A percentile compares a stretch with the other conserved stretches of the same genome.
These are phyloP conservation scores for Colletotrichum sp. DNA, from an alignment of 2,329 filamentous ascomycete species.

Conservation along the genomic window DNA sequence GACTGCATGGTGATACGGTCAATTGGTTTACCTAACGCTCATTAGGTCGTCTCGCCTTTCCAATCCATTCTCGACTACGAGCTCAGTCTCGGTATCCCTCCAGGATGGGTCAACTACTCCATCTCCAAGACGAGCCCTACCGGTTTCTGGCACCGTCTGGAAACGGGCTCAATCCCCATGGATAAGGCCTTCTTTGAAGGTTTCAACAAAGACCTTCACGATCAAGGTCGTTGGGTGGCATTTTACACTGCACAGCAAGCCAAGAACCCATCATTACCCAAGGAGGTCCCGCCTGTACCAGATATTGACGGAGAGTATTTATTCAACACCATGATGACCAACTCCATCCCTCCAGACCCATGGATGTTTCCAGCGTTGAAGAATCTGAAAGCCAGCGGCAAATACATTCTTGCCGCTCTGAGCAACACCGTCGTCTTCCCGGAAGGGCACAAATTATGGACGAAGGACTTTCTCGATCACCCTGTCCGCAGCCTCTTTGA, in stretches of 20 bases:
- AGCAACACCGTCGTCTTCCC: conserved; percentile 93
- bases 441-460: conserved; percentile 70
- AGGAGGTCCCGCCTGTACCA: conserved; percentile 66
- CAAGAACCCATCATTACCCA: conserved; percentile 44
- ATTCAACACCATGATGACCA: conserved; percentile 91
- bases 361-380: conserved; percentile 87
- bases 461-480: conserved; percentile 53
- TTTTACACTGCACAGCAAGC: conserved; percentile 59
- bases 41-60: conserved; percentile 86
- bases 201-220: conserved; percentile 77
- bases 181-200: conserved; percentile 76
- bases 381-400: conserved; percentile 66
- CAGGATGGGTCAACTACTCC: conserved; percentile 90
- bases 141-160: conserved; percentile 88
- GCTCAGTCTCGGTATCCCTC: conserved; percentile 73
- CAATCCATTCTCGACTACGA: conserved; percentile 95
- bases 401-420: conserved; percentile 79
- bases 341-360: conserved; percentile 74
- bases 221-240: conserved; percentile 69
- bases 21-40: background rate
- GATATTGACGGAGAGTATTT: conserved; percentile 77
- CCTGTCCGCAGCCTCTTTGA: conserved; percentile 77
- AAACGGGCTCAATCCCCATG: conserved; percentile 81
- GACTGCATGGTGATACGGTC: background rate
- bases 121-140: conserved; percentile 79